Evolutionary conservation across 805 yeast species (phyloP).

Genomic region (Teunomyces gatunensis): DNA sequence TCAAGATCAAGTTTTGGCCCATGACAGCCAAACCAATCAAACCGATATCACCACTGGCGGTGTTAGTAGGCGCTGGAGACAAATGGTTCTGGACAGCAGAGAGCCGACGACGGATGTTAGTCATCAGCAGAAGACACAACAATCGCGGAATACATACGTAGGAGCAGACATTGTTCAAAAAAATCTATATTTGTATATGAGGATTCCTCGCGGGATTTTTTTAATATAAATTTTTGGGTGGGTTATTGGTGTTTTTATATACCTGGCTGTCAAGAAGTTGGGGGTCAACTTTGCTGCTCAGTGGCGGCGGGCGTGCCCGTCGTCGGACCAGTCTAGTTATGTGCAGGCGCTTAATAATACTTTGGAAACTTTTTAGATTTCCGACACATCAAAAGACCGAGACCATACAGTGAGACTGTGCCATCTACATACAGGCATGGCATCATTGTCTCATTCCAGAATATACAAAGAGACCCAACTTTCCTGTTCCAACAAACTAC

Average conservation of each 20-base stretch:
- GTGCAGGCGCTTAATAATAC: slow-evolving; percentile 3
- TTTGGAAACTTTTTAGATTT: not conserved
- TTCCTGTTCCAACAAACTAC: no score
- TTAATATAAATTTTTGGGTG: not conserved
- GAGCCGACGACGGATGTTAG: slow-evolving; percentile 11
- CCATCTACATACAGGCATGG: no score
- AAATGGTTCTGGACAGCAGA: slow-evolving; percentile 12
- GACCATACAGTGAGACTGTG: no score
- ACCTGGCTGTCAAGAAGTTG: not conserved
- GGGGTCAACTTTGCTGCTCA: not conserved
- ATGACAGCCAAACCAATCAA: slow-evolving; percentile 99
- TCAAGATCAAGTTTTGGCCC: slow-evolving; percentile 97
- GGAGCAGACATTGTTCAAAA: slow-evolving; percentile 32
- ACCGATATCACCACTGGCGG: slow-evolving; percentile 86
- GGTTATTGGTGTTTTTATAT: not conserved
- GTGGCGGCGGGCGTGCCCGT: no score
- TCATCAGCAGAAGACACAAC: not conserved
- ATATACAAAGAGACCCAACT: no score
- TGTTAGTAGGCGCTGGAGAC: slow-evolving; percentile 20
- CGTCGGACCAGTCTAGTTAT: not conserved
- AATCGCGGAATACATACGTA: slow-evolving; percentile 31
- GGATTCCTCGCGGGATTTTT: slow-evolving; percentile 1
- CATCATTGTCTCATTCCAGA: no score
- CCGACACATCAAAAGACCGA: no score
- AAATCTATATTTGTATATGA: slow-evolving; percentile 1